phyloP scores from a whole-genome alignment of 2,329 filamentous ascomycete species.

The Dothideomycetes sp. region DNA sequence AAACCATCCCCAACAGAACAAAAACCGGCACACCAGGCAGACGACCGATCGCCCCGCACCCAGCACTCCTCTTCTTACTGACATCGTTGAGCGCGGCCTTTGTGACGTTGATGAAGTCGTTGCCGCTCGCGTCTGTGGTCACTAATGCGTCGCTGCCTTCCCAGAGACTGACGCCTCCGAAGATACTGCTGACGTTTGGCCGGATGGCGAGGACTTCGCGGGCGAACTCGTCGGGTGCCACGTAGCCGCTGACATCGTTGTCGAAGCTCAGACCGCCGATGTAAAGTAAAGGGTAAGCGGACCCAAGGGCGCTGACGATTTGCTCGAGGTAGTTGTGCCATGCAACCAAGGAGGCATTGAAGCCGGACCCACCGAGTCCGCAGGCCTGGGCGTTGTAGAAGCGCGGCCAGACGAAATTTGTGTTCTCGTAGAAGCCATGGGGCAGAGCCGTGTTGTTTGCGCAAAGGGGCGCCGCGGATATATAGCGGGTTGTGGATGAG shows the following conservation, averaged over 20 bases:
- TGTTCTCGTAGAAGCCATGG: conserved; percentile 5
- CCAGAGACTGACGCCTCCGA: conserved; percentile 7
- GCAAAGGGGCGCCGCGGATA: conserved; percentile 4
- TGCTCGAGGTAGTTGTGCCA: conserved; percentile 3
- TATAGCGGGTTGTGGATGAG: background rate
- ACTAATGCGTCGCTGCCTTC: conserved; percentile 3
- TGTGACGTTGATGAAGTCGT: conserved; percentile 1
- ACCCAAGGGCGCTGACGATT: background rate
- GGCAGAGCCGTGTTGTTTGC: conserved; percentile 6
- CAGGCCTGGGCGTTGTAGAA: conserved; percentile 8
- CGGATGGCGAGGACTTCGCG: conserved; percentile 1
- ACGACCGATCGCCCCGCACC: too few relatives aligned
- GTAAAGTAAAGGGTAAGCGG: conserved; percentile 4
- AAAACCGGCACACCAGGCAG: background rate
- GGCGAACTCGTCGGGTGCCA: conserved; percentile 2
- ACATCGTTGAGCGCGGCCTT: conserved; percentile 4
- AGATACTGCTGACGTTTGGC: background rate
- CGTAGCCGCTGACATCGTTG: conserved; percentile 2
- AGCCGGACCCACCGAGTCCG: conserved; percentile 2
- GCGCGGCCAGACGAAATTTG: conserved; percentile 8
- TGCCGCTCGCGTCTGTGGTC: background rate
- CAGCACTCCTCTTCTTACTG: background rate
- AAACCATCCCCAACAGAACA: too few relatives aligned
- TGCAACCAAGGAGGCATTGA: conserved; percentile 3
- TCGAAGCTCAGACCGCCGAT: conserved; percentile 6